phyloP scores from a whole-genome alignment of 345 rosid species.

The Camelina sativa region DNA sequence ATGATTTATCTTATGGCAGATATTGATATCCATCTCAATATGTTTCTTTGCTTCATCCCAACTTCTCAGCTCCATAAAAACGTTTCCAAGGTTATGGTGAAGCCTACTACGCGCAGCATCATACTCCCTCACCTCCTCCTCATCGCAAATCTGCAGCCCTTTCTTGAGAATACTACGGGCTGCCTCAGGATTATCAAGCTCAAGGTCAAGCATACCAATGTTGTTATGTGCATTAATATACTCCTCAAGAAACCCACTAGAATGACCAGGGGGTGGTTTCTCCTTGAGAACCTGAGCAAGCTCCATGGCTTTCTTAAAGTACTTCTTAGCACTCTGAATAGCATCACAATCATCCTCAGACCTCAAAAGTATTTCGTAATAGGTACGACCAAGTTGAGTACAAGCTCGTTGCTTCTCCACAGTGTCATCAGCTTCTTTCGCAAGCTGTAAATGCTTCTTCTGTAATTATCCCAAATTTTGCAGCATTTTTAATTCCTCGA shows the following conservation, averaged over 20 bases:
- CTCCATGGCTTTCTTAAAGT: constrained; percentile 80
- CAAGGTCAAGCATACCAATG: constrained; percentile 87
- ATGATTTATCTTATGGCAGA: constrained; percentile 76
- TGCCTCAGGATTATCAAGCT: constrained; percentile 80
- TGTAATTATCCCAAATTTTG: constrained; percentile 32
- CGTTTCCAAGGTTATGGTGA: constrained; percentile 89
- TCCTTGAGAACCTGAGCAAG: constrained; percentile 70
- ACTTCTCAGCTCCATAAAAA: constrained; percentile 65
- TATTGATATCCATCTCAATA: constrained; percentile 75
- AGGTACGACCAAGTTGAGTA: constrained; percentile 94
- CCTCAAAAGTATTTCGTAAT: constrained; percentile 66
- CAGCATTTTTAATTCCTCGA: not conserved
- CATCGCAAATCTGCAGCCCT: constrained; percentile 85
- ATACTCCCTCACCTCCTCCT: constrained; percentile 75
- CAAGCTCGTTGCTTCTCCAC: constrained; percentile 94
- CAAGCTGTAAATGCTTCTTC: constrained; percentile 92
- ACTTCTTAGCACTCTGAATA: constrained; percentile 77
- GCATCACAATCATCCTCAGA: constrained; percentile 72
- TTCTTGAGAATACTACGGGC: constrained; percentile 59
- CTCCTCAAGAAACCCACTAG: constrained; percentile 79
- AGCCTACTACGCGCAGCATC: constrained; percentile 88
- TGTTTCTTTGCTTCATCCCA: constrained; percentile 81
- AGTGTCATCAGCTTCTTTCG: constrained; percentile 67
- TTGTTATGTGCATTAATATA: constrained; percentile 90
- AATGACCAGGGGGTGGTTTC: constrained; percentile 58